Percentiles rank a stretch among this genome's conserved stretches.
These are phyloP conservation scores for Termitomyces sp. DNA, from an alignment of 768 basidiomycete species.

Conservation along the genomic window DNA sequence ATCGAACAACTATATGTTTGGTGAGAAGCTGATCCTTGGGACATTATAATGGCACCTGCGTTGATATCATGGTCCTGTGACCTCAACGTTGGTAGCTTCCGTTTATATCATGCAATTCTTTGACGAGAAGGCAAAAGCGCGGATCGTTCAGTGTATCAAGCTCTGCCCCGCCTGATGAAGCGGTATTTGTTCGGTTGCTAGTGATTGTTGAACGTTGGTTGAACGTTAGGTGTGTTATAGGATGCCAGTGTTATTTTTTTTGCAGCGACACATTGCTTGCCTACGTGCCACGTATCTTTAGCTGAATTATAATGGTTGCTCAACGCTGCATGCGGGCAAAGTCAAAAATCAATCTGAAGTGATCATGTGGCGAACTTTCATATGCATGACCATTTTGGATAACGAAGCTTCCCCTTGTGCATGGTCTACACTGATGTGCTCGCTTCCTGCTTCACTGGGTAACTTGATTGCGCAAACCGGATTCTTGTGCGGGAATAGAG, in stretches of 20 bases:
- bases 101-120: neutral
- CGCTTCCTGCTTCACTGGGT: neutral
- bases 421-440: neutral
- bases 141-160: neutral
- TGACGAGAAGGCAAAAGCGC: neutral
- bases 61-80: no score
- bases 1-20: no score
- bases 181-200: neutral
- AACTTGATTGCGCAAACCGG: neutral
- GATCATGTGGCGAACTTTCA: neutral
- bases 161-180: neutral
- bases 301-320: no score
- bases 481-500: neutral
- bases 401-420: neutral
- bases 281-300: no score
- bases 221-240: neutral
- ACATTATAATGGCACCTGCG: no score
- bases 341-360: neutral
- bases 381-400: neutral
- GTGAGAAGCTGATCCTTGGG: no score
- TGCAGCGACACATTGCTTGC: no score
- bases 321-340: neutral
- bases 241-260: neutral
- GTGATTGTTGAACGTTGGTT: neutral
- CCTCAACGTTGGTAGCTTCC: no score